Evolutionary conservation across 176 grass and related monocot species (phyloP), one percentile per base, ranked within the genome.

Genomic region (Paspalum notatum): DNA sequence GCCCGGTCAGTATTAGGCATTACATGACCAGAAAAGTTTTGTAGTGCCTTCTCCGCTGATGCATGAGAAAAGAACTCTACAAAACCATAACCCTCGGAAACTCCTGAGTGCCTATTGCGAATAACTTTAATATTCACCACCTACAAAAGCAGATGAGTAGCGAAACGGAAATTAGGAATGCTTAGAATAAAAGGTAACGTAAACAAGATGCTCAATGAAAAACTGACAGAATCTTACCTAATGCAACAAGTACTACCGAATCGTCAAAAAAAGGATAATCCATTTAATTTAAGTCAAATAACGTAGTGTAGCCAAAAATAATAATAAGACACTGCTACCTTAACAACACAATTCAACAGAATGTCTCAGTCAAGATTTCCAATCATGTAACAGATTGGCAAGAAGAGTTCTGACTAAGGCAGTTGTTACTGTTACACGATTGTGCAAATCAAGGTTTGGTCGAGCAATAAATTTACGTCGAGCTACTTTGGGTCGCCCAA

Each of bases 21-120:
- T 91, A 87, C 81, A 84, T 91, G 89, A 66, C 89, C 89, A 60
- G 85, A 68, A 67, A 91, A 91, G 52, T 74, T 91, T 51, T 84
- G 89, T 77, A 91, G 77, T 53, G 77, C 77, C 81, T 87, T 91
- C 82, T 91, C 89, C 39, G 89, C 89, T 67, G 89, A 87, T 38
- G 72, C 66, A 4, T 84, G 89, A 51, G 89, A 84, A 77, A 39
- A 87, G 32, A 91, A 91, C 66, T 91, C 89, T 68, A 91, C 89
- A 85, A 87, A 91, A 82, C 89, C 89, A 81, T 91, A 91, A 72
- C 89, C 89, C 82, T 87, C 85, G 0, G 89, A 91, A 70, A 87
- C 71, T 53, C 89, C 89, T 0, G 89, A 87, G 68, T 91, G 89
- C 38, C 85, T 87, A 68, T 87, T 91, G 85, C 89, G 89, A 73